phyloP scores from a whole-genome alignment of 2,329 filamentous ascomycete genomes.

The Aureobasidium musti region DNA sequence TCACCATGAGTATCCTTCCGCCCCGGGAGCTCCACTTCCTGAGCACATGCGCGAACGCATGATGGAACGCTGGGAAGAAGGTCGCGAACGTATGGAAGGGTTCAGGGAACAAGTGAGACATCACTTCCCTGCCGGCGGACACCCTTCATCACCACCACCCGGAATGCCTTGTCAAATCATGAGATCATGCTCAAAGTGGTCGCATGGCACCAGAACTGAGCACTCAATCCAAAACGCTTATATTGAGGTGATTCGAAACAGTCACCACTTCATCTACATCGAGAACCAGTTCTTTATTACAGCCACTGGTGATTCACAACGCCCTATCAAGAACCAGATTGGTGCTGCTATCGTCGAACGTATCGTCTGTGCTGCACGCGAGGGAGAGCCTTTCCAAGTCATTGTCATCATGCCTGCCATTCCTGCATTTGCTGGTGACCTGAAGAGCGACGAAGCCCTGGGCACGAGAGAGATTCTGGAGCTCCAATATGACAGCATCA shows the following conservation, averaged over 20 bases:
- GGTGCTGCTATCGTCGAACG: constrained; percentile 77
- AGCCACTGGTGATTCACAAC: constrained; percentile 68
- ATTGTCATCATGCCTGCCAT: constrained; percentile 78
- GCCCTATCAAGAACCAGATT: constrained; percentile 74
- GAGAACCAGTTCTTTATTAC: constrained; percentile 84
- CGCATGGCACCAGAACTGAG: constrained; percentile 60
- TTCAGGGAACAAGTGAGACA: constrained; percentile 34
- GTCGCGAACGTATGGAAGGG: constrained; percentile 35
- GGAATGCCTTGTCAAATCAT: constrained; percentile 69
- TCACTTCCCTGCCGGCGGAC: constrained; percentile 26
- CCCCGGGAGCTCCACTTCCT: constrained; percentile 37
- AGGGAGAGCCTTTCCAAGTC: constrained; percentile 68
- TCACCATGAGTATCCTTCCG: constrained; percentile 33
- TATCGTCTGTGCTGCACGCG: constrained; percentile 68
- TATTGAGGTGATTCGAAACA: constrained; percentile 79
- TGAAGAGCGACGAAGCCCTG: constrained; percentile 69
- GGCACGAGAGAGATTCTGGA: constrained; percentile 86
- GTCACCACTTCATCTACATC: constrained; percentile 79
- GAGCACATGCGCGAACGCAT: constrained; percentile 40
- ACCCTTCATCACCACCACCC: constrained; percentile 28
- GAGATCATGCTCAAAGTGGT: constrained; percentile 61
- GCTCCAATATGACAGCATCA: constrained; percentile 80
- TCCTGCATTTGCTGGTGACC: constrained; percentile 78
- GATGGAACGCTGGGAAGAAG: constrained; percentile 36
- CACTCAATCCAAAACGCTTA: constrained; percentile 90